phyloP scores from a whole-genome alignment of 176 grass and related monocot species.

The Dactylis glomerata region DNA sequence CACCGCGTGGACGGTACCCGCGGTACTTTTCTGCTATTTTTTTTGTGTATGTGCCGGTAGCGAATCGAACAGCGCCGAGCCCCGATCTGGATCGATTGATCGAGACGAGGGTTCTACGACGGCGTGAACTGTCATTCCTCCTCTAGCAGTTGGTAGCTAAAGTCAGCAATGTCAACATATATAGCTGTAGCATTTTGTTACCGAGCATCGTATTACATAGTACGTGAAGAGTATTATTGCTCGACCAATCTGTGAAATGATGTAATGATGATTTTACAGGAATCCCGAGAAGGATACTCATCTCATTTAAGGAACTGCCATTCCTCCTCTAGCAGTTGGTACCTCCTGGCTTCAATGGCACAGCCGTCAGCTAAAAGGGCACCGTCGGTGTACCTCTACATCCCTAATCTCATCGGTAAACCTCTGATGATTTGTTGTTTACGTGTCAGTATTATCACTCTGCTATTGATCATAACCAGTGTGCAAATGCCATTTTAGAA shows the following conservation, averaged over 20 bases:
- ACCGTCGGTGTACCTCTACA: conserved; percentile 78
- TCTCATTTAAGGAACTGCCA: neutral
- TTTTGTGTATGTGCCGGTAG: neutral
- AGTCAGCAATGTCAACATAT: no score
- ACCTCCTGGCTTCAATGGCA: conserved; percentile 27
- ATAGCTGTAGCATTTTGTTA: neutral
- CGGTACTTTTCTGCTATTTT: neutral
- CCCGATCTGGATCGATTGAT: conserved; percentile 7
- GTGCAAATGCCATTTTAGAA: neutral
- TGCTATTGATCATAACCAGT: neutral
- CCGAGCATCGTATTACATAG: no score
- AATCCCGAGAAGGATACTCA: neutral
- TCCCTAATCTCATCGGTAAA: conserved; percentile 80
- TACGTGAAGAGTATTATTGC: neutral
- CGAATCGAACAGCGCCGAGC: neutral
- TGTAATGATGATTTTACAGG: conserved; percentile 22
- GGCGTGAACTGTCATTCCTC: no score
- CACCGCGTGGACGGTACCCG: neutral
- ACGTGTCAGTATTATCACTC: neutral
- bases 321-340: neutral
- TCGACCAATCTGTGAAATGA: neutral
- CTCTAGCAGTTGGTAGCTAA: neutral
- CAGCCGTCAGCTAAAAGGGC: conserved; percentile 21
- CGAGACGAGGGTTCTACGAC: neutral
- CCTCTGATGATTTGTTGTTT: neutral